These are phyloP conservation scores for Xylaria longipes DNA, from an alignment of 495 filamentous ascomycete species.

Conservation along the genomic window DNA sequence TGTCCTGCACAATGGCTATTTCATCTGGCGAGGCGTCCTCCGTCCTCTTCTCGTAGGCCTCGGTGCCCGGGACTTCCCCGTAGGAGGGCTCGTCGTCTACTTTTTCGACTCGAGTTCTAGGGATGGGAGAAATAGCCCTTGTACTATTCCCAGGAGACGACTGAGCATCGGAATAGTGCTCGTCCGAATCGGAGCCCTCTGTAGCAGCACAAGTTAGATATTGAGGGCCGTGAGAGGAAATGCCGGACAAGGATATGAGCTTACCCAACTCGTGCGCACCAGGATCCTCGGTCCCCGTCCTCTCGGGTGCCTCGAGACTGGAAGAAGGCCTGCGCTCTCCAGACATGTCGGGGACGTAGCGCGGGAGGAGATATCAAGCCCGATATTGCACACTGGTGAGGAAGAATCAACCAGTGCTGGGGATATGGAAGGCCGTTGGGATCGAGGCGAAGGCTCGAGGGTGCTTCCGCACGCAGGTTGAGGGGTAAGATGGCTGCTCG, in stretches of 20 bases:
- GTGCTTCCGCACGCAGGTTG: slow-evolving; percentile 11
- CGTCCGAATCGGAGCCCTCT: slow-evolving; percentile 77
- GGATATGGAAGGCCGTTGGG: neutral
- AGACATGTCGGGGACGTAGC: slow-evolving; percentile 36
- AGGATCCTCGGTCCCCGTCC: slow-evolving; percentile 72
- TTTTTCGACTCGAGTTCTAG: slow-evolving; percentile 83
- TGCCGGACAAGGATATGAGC: slow-evolving; percentile 23
- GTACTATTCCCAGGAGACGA: slow-evolving; percentile 65
- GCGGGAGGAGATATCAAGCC: neutral
- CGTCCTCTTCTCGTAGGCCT: slow-evolving; percentile 74
- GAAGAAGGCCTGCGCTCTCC: slow-evolving; percentile 42
- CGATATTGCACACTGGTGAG: neutral
- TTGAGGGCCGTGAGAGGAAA: neutral
- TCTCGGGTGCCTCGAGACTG: slow-evolving; percentile 69
- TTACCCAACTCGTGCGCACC: slow-evolving; percentile 85
- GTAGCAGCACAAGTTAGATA: slow-evolving; percentile 4
- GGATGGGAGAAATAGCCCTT: slow-evolving; percentile 68
- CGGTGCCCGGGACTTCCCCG: slow-evolving; percentile 87
- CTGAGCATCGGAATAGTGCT: slow-evolving; percentile 90
- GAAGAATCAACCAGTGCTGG: slow-evolving; percentile 5
- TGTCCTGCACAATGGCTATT: slow-evolving; percentile 58
- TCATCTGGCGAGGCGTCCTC: slow-evolving; percentile 86
- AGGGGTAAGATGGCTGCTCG: slow-evolving; percentile 25
- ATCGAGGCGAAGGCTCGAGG: neutral
- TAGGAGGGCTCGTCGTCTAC: slow-evolving; percentile 70